Evolutionary conservation across 306 rosid species (phyloP), one percentile per base, ranked within the genome.

Genomic region (Dryas alaskensis): DNA sequence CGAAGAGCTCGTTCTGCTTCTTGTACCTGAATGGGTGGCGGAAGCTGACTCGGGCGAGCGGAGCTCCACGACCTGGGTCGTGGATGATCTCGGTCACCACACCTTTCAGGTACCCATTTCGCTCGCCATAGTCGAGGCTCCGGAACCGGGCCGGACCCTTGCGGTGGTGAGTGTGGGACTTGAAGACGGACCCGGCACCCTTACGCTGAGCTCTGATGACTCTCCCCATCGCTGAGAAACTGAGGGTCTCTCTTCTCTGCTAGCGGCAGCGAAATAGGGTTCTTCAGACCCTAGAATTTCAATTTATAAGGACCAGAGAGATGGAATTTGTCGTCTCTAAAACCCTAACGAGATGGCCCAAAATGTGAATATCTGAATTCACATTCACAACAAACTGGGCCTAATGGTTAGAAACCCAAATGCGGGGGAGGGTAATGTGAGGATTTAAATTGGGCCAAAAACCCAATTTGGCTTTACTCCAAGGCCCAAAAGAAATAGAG

Each of bases 1-100:
- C 76, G 37, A 72, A 72, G 17, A 59, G 76, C 58, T 72, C 76
- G 67, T 72, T 72, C 67, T 72, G 67, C 76, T 72, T 72, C 76
- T 72, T 72, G 76, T 72, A 72, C 0, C 76, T 8, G 12, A 72
- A 72, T 4, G 76, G 76, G 39, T 72, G 76, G 62, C 76, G 67
- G 76, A 72, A 72, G 67, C 57, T 72, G 67, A 72, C 76, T 5
- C 57, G 55, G 22, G 76, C 76, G 10, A 72, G 50, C 4, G 76
- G 76, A 0, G 76, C 76, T 0, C 76, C 76, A 7, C 76, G 76
- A 1, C 76, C 76, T 0, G 76, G 76, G 37, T 72, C 76, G 67
- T 72, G 76, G 76, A 72, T 72, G 67, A 72, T 72, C n/a, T 72
- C 76, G 67, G 76, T 72, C 39, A 72, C 76, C 37, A 72, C 76